Evolutionary conservation across 768 basidiomycete genomes (phyloP).

Genomic region (Hericium alpestre): DNA sequence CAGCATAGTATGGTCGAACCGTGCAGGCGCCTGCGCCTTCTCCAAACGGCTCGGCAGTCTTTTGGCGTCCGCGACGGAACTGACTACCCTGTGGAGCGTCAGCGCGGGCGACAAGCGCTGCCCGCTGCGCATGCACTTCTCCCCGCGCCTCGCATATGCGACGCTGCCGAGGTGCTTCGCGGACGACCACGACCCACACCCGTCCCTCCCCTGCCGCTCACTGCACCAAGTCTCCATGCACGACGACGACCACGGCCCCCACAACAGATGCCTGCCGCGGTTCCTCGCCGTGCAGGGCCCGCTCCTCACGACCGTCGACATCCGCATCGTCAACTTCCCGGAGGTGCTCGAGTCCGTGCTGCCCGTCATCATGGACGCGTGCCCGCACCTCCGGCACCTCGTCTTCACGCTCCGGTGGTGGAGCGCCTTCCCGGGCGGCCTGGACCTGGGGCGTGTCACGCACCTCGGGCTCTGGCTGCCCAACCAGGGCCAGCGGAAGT

Average conservation of each 20-base stretch:
- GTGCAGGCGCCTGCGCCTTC: too few species aligned
- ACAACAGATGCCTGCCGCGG: neutral
- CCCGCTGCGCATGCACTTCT: neutral
- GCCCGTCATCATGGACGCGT: neutral
- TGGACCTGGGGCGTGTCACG: neutral
- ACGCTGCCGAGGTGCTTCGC: neutral
- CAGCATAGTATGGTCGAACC: neutral
- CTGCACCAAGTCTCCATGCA: neutral
- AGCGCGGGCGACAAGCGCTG: neutral
- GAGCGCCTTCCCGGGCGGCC: too few species aligned
- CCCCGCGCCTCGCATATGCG: neutral
- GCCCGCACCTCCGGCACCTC: neutral
- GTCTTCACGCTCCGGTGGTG: neutral
- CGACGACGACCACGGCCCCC: neutral
- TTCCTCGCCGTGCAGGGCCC: neutral
- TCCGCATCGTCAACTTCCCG: neutral
- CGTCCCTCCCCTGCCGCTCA: neutral
- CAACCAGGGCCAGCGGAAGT: neutral
- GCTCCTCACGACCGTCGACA: neutral
- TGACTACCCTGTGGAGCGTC: neutral
- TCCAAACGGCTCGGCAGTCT: neutral
- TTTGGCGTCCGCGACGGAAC: neutral
- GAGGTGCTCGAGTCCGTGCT: neutral
- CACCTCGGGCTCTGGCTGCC: neutral
- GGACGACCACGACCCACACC: neutral